Evolutionary conservation across 2,329 filamentous ascomycete species (phyloP).

Genomic region (Neodidymelliopsis sp.): DNA sequence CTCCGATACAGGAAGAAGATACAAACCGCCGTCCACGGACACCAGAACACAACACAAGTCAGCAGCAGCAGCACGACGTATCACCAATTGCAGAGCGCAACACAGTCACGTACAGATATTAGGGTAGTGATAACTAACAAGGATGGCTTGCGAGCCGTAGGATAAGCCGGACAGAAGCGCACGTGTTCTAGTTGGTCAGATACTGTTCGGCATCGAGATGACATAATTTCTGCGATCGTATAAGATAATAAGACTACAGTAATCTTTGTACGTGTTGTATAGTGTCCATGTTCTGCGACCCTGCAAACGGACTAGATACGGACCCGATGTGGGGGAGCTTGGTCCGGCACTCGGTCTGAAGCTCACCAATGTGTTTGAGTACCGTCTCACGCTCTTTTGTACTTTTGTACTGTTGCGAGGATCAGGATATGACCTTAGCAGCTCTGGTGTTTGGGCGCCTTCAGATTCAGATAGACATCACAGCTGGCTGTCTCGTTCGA

Average conservation of each 20-base stretch:
- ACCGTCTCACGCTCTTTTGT: background rate
- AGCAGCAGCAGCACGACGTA: slow-evolving; percentile 36
- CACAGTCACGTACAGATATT: slow-evolving; percentile 49
- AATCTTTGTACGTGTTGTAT: too few relatives aligned
- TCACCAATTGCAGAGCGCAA: slow-evolving; percentile 48
- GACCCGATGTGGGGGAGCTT: slow-evolving; percentile 12
- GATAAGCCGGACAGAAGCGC: slow-evolving; percentile 14
- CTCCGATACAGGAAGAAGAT: slow-evolving; percentile 36
- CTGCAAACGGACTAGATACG: slow-evolving; percentile 10
- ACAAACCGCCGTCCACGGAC: slow-evolving; percentile 35
- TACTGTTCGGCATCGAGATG: too few relatives aligned
- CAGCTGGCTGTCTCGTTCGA: background rate
- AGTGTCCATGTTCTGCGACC: too few relatives aligned
- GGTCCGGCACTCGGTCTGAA: background rate
- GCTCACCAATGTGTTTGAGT: background rate
- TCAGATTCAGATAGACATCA: slow-evolving; percentile 8
- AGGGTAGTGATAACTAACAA: slow-evolving; percentile 16
- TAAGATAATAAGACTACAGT: too few relatives aligned
- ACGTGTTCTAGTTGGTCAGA: too few relatives aligned
- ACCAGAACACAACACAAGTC: slow-evolving; percentile 29
- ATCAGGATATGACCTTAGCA: too few relatives aligned
- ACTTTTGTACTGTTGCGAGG: background rate
- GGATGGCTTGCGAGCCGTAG: slow-evolving; percentile 10
- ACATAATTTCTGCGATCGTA: too few relatives aligned
- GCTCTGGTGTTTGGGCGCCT: too few relatives aligned